Evolutionary conservation across 148 eudicot species (phyloP).

Genomic region (Fagopyrum esculentum): DNA sequence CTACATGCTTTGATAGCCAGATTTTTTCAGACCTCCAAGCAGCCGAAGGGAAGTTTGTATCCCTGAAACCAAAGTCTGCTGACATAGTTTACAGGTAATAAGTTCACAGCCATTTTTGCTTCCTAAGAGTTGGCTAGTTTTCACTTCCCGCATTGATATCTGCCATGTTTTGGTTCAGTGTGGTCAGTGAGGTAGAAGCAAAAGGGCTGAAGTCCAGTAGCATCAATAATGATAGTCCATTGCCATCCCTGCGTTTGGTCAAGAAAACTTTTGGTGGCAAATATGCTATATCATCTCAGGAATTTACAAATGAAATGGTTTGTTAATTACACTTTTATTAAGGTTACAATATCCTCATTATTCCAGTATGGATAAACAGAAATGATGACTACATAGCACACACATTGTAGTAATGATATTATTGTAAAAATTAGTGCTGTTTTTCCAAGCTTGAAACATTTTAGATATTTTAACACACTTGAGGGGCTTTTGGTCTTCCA

Average conservation of each 20-base stretch:
- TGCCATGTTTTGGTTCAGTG: slow-evolving; percentile 27
- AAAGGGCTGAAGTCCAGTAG: slow-evolving; percentile 32
- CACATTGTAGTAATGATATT: neutral
- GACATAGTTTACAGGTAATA: slow-evolving; percentile 70
- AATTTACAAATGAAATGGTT: slow-evolving; percentile 86
- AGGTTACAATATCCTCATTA: neutral
- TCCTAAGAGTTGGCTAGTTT: neutral
- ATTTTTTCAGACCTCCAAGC: slow-evolving; percentile 69
- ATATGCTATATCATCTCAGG: slow-evolving; percentile 88
- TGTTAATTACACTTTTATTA: slow-evolving; percentile 17
- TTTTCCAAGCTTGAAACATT: neutral
- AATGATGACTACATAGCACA: neutral
- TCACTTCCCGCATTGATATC: neutral
- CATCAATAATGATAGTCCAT: slow-evolving; percentile 28
- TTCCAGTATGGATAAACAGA: neutral
- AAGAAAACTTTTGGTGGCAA: slow-evolving; percentile 77
- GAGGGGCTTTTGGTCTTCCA: slow-evolving; percentile 16
- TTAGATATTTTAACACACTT: neutral
- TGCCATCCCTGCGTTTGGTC: slow-evolving; percentile 52
- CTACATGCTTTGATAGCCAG: slow-evolving; percentile 85
- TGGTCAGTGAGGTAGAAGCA: slow-evolving; percentile 51
- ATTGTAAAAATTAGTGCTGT: neutral
- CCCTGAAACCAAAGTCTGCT: slow-evolving; percentile 70
- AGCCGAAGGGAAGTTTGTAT: slow-evolving; percentile 69
- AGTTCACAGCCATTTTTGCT: neutral